A percentile compares a stretch with the other conserved stretches of the same genome.
These are phyloP conservation scores for Phoenix roebelenii DNA, from an alignment of 176 grass and related monocot species.

Conservation along the genomic window DNA sequence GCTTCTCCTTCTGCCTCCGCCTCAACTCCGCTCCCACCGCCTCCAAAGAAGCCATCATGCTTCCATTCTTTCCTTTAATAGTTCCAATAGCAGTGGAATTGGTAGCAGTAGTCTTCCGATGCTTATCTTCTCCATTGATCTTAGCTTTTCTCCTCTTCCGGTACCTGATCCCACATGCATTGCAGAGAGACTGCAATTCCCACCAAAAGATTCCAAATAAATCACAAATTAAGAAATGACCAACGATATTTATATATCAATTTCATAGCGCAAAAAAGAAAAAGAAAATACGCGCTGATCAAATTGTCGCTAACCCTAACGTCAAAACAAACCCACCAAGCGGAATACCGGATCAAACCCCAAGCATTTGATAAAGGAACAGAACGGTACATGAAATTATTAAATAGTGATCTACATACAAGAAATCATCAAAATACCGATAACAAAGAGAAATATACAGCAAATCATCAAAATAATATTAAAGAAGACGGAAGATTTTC, in stretches of 20 bases:
- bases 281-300: background rate
- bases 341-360: too few species aligned
- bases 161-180: slow-evolving; percentile 45
- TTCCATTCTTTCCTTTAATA: too few species aligned
- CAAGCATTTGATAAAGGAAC: too few species aligned
- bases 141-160: slow-evolving; percentile 23
- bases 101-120: background rate
- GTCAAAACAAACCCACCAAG: too few species aligned
- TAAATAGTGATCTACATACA: too few species aligned
- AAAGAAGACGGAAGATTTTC: too few species aligned
- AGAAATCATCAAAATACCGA: too few species aligned
- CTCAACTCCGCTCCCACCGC: slow-evolving; percentile 5
- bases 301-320: too few species aligned
- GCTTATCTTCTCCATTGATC: background rate
- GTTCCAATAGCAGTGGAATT: too few species aligned
- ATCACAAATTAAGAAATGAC: background rate
- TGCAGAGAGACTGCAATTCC: slow-evolving; percentile 31
- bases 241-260: background rate
- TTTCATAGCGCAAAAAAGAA: background rate
- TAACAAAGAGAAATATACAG: too few species aligned
- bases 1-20: slow-evolving; percentile 11
- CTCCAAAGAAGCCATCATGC: background rate
- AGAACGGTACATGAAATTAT: too few species aligned
- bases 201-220: background rate
- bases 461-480: too few species aligned